Base-by-base conservation (phyloP, 2,329 filamentous ascomycete genomes). In the Sporothrix brunneoviolacea region DNA sequence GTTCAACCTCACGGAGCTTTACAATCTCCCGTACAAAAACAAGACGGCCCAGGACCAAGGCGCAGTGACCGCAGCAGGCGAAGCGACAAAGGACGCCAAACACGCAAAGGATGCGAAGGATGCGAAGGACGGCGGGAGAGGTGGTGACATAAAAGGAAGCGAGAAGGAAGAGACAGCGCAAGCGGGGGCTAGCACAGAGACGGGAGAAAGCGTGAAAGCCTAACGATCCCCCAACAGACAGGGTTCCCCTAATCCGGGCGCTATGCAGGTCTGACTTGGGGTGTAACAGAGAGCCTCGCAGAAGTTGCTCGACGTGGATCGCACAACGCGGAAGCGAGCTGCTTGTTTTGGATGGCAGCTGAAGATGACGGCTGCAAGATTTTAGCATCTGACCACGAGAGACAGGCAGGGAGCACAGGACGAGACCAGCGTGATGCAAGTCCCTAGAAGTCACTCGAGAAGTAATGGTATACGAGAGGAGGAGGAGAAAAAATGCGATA, bases 1-100 rank as follows among this genome's bases (percentile, higher is more conserved):
- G 58, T 91, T 83, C 68, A 93, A 93, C 64, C 67, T 94, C 35
- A 80, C 84, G 51, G 86, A 89, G 65, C 76, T 91, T 21, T 87
- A 86, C 62, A 71, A 72, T 51, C 56, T 64, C 27, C 64, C 63
- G 2, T 38, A 55, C 46, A 66, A 67, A 41, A 39, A 27, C 28
- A 52, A 42, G 28, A 7, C 37, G 13, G 28, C 36, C 1, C 40
- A 48, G 35, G 38, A 43, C 27, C 3, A 24, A 37, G n/a, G n/a
- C 22, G 13, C n/a, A n/a, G n/a, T n/a, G 42, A 21, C 42, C 32
- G 41, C 30, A 21, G 41, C 32, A 22, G 30, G 18, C 15, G 33
- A 19, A 4, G 44, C n/a, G 4, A 39, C 22, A 10, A n/a, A 16
- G 22, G 22, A 13, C 13, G 15, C 22, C 16, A 24, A 41, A 41